Evolutionary conservation across 2,329 filamentous ascomycete genomes (phyloP).

Genomic region (Fusarium sp.): DNA sequence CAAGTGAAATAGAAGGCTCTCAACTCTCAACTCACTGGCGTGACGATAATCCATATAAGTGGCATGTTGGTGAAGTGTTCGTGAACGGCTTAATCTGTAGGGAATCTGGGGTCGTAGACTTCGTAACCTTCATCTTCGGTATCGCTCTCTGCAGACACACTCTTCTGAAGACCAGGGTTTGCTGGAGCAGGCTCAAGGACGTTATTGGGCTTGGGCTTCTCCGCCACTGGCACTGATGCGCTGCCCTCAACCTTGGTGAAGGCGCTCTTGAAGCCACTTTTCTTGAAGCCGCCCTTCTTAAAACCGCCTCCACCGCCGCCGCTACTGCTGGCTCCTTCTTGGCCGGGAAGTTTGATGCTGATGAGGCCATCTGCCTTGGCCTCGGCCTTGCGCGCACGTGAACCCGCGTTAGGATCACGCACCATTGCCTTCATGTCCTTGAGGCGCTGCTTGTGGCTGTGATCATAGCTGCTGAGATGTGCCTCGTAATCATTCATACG

Average conservation of each 20-base stretch:
- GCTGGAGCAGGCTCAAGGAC: slow-evolving; percentile 34
- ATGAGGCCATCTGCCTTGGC: slow-evolving; percentile 77
- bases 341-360: slow-evolving; percentile 69
- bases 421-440: slow-evolving; percentile 90
- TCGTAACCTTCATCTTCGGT: slow-evolving; percentile 79
- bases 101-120: slow-evolving; percentile 70
- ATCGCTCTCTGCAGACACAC: slow-evolving; percentile 64
- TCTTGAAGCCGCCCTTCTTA: slow-evolving; percentile 81
- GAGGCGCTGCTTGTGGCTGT: slow-evolving; percentile 91
- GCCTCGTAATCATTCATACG: slow-evolving; percentile 97
- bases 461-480: slow-evolving; percentile 93
- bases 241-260: slow-evolving; percentile 67
- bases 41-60: neutral
- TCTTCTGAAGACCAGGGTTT: slow-evolving; percentile 38
- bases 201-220: slow-evolving; percentile 49
- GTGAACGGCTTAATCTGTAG: slow-evolving; percentile 66
- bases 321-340: slow-evolving; percentile 46
- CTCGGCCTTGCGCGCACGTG: slow-evolving; percentile 75
- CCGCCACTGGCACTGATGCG: slow-evolving; percentile 52
- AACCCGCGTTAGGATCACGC: slow-evolving; percentile 74
- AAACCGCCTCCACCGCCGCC: slow-evolving; percentile 58
- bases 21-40: neutral
- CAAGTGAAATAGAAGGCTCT: slow-evolving; percentile 7
- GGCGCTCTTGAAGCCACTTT: slow-evolving; percentile 84
- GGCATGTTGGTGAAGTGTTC: neutral